Evolutionary conservation across 1,284 basidiomycete species (phyloP), one percentile per base, ranked within the genome.

Genomic region (Cronartium quercuum): DNA sequence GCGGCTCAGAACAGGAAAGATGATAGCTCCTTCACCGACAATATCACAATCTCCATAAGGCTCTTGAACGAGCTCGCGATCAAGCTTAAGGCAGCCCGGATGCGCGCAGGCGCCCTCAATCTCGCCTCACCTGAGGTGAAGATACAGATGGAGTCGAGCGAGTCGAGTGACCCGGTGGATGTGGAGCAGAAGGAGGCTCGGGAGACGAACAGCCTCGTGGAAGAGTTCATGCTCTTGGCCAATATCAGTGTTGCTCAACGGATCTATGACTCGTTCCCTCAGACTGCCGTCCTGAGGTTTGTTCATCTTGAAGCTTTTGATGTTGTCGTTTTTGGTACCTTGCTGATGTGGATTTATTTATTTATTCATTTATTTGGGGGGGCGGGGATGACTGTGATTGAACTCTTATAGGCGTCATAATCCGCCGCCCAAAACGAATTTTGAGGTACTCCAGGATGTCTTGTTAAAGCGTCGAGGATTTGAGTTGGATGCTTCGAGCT

Each of bases 191-290:
- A 98, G 82, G 90, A 94, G 80, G 82, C 91, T 80, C 84, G 87
- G 42, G 94, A 98, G 83, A 98, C 96, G 12, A 98, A 98, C 82
- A 94, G 91, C 77, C 84, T 99, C 10, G 96, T 98, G 1, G 96
- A 99, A 81, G 96, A 98, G 83, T 98, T 98, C 82, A 98, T 99
- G 96, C 84, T 99, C 77, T 87, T 98, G 74, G 96, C 96, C 37
- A 98, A 98, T 80, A 91, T 96, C 78, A 92, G 90, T 77, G 96
- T 98, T 0, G 96, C 95, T 7, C 84, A 85, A 79, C 91, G 90
- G 82, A 97, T 97, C 60, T 91, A 97, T 81, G 92, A 96, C 79
- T 88, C 90, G 0, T 98, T 94, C 84, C 95, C 96, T 1, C 91
- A 93, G 80, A 98, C 94, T 0, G 92, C 94, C 3, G 95, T 99